These are phyloP conservation scores for Suhomyces xylopsoci DNA, from an alignment of 805 yeast genomes.

Conservation along the genomic window DNA sequence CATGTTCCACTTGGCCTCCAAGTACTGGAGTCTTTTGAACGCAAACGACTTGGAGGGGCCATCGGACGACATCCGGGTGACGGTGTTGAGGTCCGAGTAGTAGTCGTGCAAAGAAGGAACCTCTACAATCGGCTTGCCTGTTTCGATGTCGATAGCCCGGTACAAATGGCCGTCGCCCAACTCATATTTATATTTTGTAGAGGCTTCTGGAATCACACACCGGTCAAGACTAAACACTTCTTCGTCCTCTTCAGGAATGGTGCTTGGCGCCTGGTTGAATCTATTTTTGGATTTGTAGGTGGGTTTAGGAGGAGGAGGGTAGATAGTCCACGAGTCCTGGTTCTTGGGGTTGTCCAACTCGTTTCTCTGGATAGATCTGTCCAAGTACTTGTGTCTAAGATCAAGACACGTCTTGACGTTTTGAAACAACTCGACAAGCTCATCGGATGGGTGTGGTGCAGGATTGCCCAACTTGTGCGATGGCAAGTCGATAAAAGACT, in stretches of 20 bases:
- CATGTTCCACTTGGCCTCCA: slow-evolving; percentile 96
- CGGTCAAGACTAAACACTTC: slow-evolving; percentile 57
- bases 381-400: slow-evolving; percentile 73
- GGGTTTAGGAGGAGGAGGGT: slow-evolving; percentile 94
- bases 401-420: slow-evolving; percentile 66
- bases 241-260: slow-evolving; percentile 34
- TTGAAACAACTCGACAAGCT: slow-evolving; percentile 58
- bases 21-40: slow-evolving; percentile 84
- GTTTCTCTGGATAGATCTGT: slow-evolving; percentile 60
- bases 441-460: slow-evolving; percentile 54
- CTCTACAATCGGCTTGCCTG: slow-evolving; percentile 42
- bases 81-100: slow-evolving; percentile 74
- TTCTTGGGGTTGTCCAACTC: slow-evolving; percentile 85
- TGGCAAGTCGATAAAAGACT: slow-evolving; percentile 41
- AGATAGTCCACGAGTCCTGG: slow-evolving; percentile 64
- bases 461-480: slow-evolving; percentile 9
- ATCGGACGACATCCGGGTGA: slow-evolving; percentile 76
- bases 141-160: slow-evolving; percentile 48
- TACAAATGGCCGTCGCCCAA: slow-evolving; percentile 66
- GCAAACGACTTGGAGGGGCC: slow-evolving; percentile 98
- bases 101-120: slow-evolving; percentile 85
- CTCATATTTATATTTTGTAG: slow-evolving; percentile 38
- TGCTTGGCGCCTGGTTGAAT: slow-evolving; percentile 44
- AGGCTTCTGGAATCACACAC: slow-evolving; percentile 52
- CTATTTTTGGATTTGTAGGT: slow-evolving; percentile 61